Conservation (phyloP, 495 filamentous ascomycete genomes). For the Annulohypoxylon maeteangense region DNA sequence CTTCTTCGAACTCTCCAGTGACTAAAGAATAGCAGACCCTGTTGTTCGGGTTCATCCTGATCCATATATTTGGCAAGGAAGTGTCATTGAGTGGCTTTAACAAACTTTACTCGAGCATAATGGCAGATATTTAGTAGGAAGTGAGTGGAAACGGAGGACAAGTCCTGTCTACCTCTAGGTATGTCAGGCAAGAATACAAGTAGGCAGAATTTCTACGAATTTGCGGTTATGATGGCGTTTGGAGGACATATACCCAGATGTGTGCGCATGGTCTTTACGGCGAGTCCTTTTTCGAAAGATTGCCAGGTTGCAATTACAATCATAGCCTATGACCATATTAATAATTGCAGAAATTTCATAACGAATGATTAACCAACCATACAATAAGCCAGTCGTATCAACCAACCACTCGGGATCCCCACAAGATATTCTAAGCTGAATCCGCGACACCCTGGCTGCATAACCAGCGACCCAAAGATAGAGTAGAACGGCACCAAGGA, state of each 20-base stretch:
- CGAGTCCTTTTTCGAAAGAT: background rate
- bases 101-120: background rate
- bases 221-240: slow-evolving; percentile 24
- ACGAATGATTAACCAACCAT: background rate
- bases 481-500: background rate
- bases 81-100: slow-evolving; percentile 36
- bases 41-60: slow-evolving; percentile 45
- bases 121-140: background rate
- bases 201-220: background rate
- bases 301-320: background rate
- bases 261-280: slow-evolving; percentile 13
- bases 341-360: background rate
- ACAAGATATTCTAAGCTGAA: background rate
- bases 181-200: background rate
- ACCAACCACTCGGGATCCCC: background rate
- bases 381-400: background rate
- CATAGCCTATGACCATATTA: background rate
- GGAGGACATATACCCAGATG: slow-evolving; percentile 38
- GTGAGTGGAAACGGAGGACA: background rate
- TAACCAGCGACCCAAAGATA: background rate
- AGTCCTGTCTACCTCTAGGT: background rate
- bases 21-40: slow-evolving; percentile 36
- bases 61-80: slow-evolving; percentile 42
- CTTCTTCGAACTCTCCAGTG: background rate
- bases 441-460: background rate